Evolutionary conservation across 139 green algal genomes (phyloP), one percentile per base, ranked within the genome.

Genomic region (Microglena sp.): DNA sequence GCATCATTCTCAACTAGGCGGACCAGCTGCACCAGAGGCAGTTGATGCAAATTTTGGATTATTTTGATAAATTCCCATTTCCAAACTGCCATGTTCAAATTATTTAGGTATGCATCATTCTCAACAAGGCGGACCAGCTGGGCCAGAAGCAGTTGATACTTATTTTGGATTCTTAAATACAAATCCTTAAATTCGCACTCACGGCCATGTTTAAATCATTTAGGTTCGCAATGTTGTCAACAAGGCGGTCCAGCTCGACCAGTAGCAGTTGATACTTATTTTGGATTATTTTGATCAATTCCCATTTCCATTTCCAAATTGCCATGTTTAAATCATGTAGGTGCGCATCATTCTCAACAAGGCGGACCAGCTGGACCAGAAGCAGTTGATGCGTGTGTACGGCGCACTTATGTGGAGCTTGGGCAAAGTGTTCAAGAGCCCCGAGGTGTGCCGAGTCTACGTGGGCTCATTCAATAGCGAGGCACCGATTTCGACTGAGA

Each of bases 301-400:
- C n/a, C n/a, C n/a, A n/a, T n/a, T n/a, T n/a, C n/a, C n/a, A n/a
- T n/a, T n/a, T n/a, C 46, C n/a, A n/a, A n/a, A n/a, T n/a, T 61
- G 46, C 46, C 7, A 22, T 4, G n/a, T n/a, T n/a, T n/a, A n/a
- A n/a, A n/a, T n/a, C 24, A 21, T 0, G 2, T 26, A 87, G 67
- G 82, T 95, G 53, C 80, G 90, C 21, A 75, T 99, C 29, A 88
- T 99, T 50, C 82, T 99, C 24, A 99, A 99, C 84, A 99, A 99
- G 81, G 80, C 84, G 0, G 93, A 99, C 78, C 68, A 83, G 60
- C 84, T 95, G 60, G 86, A 91, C 70, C 74, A 89, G 71, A 89
- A 95, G 83, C 87, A 99, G 85, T 82, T 99, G 55, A 97, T 99
- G 93, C 82, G 92, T 18, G 93, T 99, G 63, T 99, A 99, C 73